Conservation (phyloP, 768 basidiomycete genomes). For the Stropharia rugosoannulata region DNA sequence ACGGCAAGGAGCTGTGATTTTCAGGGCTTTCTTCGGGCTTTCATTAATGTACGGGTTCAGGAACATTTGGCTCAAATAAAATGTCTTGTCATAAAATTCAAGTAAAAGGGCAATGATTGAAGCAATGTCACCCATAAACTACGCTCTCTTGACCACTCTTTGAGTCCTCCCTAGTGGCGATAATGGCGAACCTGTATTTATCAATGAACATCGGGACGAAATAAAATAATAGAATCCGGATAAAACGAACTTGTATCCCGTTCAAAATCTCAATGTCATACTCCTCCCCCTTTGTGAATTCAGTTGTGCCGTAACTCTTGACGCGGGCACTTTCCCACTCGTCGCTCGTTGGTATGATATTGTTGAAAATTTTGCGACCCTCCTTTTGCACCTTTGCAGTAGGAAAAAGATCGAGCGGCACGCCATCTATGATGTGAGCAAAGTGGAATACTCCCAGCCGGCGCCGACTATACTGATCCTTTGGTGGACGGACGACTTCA, state of each 20-base stretch:
- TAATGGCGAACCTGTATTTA: conserved; percentile 7
- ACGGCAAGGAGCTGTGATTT: too few species aligned
- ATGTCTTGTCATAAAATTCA: too few species aligned
- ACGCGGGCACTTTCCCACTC: conserved; percentile 33
- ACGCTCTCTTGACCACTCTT: too few species aligned
- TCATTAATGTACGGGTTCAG: too few species aligned
- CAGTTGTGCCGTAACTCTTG: conserved; percentile 29
- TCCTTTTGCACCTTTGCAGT: conserved; percentile 29
- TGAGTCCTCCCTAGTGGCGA: not conserved
- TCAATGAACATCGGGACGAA: not conserved
- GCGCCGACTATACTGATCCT: conserved; percentile 26
- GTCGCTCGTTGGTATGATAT: conserved; percentile 27
- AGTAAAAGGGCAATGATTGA: too few species aligned
- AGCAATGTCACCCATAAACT: too few species aligned
- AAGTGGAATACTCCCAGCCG: conserved; percentile 35
- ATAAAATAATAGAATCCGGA: too few species aligned
- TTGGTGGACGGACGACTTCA: conserved; percentile 30
- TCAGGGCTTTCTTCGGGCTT: too few species aligned
- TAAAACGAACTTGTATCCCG: conserved; percentile 23
- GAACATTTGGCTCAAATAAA: too few species aligned
- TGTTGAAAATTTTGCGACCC: conserved; percentile 28
- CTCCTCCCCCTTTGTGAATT: conserved; percentile 31
- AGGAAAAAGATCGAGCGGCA: conserved; percentile 26
- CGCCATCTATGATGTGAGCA: conserved; percentile 28
- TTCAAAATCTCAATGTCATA: conserved; percentile 33